Conservation (phyloP, 768 basidiomycete genomes). For the Tulasnella sp. region DNA sequence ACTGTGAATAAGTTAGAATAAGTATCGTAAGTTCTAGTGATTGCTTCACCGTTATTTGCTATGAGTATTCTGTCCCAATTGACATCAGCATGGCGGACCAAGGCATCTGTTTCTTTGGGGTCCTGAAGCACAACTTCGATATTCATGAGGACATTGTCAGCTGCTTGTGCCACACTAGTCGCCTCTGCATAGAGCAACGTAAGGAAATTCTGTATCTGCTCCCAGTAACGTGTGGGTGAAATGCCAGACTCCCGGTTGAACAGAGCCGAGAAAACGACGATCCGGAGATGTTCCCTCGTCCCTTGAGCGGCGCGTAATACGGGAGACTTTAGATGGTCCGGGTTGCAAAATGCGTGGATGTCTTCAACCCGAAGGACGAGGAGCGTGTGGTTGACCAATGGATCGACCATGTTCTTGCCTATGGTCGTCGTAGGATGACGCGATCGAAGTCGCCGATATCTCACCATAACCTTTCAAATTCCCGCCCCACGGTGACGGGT, state of each 20-base stretch:
- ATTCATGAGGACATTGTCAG: constrained; percentile 58
- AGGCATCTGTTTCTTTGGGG: constrained; percentile 11
- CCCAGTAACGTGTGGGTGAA: constrained; percentile 35
- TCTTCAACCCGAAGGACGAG: background rate
- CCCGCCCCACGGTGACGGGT: no score
- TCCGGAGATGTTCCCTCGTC: constrained; percentile 40
- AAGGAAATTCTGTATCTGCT: constrained; percentile 59
- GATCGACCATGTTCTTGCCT: no score
- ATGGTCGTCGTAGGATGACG: no score
- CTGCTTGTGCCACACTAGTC: constrained; percentile 56
- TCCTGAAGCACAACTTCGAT: constrained; percentile 64
- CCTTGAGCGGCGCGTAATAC: constrained; percentile 24
- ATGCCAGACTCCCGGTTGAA: constrained; percentile 33
- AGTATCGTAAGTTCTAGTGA: no score
- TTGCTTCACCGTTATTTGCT: constrained; percentile 2
- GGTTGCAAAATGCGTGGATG: background rate
- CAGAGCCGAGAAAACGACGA: constrained; percentile 51
- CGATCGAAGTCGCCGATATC: no score
- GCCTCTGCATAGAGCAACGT: constrained; percentile 78
- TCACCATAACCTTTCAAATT: no score
- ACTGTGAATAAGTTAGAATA: no score
- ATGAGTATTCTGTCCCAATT: constrained; percentile 27
- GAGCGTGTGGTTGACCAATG: background rate
- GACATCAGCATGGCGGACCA: background rate
- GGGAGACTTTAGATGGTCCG: background rate